These are phyloP conservation scores for Rhypophila decipiens DNA, from an alignment of 495 filamentous ascomycete species.

Conservation along the genomic window DNA sequence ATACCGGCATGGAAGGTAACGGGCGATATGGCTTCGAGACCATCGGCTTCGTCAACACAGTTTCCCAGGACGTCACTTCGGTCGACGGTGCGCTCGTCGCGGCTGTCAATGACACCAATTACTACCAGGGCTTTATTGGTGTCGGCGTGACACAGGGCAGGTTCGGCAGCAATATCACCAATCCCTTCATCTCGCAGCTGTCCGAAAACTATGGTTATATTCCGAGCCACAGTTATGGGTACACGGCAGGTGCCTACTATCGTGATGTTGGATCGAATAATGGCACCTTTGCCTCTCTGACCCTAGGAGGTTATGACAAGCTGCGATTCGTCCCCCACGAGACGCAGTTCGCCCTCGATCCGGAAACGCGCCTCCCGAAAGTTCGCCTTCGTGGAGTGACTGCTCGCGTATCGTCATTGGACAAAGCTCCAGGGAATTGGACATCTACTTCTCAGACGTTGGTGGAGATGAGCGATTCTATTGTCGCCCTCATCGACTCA, in stretches of 20 bases:
- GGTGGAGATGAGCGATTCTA: conserved; percentile 37
- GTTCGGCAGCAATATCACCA: conserved; percentile 31
- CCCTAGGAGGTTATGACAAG: conserved; percentile 58
- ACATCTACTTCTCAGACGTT: conserved; percentile 31
- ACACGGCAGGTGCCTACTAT: conserved; percentile 61
- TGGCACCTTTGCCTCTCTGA: conserved; percentile 50
- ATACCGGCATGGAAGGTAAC: conserved; percentile 45
- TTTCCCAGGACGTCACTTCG: conserved; percentile 32
- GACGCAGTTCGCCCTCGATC: conserved; percentile 47
- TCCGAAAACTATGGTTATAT: conserved; percentile 46
- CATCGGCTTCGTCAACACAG: conserved; percentile 37
- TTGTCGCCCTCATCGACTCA: conserved; percentile 55
- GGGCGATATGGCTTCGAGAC: conserved; percentile 57
- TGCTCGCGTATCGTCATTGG: conserved; percentile 35
- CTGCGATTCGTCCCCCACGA: conserved; percentile 51
- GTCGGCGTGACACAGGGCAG: conserved; percentile 42
- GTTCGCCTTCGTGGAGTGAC: conserved; percentile 52
- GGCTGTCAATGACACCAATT: conserved; percentile 48
- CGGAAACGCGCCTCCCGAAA: conserved; percentile 37
- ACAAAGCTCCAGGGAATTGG: conserved; percentile 35
- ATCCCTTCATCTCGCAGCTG: conserved; percentile 34
- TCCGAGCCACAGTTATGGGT: conserved; percentile 59
- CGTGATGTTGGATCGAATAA: conserved; percentile 34
- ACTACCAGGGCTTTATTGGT: conserved; percentile 54
- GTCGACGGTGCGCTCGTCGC: conserved; percentile 46